Conservation (phyloP, 108 stramenopile species). For the Nitzschia sp. region DNA sequence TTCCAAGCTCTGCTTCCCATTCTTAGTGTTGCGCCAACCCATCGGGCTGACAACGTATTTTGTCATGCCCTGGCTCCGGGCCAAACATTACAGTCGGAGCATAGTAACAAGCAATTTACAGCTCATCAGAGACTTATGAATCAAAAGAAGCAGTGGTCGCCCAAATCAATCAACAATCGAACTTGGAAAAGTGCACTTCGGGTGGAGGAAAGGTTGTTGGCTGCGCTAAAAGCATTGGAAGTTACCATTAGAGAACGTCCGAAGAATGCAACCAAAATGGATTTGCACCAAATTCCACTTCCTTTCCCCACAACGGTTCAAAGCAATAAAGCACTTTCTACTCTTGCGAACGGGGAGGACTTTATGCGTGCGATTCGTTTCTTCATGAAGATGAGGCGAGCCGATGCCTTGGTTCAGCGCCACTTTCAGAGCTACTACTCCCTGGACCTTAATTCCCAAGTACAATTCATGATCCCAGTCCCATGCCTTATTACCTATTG, state of each 20-base stretch:
- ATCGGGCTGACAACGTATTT: no score
- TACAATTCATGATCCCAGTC: conserved; percentile 31
- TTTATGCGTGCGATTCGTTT: conserved; percentile 75
- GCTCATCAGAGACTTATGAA: no score
- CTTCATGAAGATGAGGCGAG: conserved; percentile 81
- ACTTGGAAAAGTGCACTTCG: neutral
- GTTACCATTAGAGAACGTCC: neutral
- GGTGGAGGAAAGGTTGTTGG: neutral
- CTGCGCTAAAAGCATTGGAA: conserved; percentile 3
- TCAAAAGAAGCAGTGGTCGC: neutral
- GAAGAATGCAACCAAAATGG: neutral
- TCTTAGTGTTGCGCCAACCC: no score
- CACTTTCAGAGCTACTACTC: conserved; percentile 3
- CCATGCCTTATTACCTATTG: conserved; percentile 86
- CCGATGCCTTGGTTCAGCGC: conserved; percentile 33
- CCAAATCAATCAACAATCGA: neutral
- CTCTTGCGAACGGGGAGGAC: conserved; percentile 75
- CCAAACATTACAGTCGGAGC: no score
- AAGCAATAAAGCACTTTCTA: conserved; percentile 74
- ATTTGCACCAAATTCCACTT: neutral
- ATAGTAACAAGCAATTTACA: no score
- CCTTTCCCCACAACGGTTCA: conserved; percentile 52
- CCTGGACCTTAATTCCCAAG: conserved; percentile 6
- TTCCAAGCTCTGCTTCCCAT: no score
- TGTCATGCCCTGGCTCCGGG: no score